Conservation (phyloP, 2,329 filamentous ascomycete species). For the Apiospora saccharicola region DNA sequence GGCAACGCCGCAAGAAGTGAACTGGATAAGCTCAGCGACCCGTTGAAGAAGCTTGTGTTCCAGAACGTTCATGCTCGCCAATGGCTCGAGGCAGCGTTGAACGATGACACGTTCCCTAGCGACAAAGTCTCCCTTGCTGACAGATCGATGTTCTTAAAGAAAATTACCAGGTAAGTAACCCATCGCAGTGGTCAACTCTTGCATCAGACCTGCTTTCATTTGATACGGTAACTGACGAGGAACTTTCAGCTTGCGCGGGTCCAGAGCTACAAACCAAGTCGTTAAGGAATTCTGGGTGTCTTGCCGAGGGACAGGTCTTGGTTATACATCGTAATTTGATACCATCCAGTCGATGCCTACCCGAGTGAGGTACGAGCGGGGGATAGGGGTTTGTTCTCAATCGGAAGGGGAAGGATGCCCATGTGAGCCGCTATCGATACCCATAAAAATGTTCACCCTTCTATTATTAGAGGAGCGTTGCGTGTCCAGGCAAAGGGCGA, state of each 20-base stretch:
- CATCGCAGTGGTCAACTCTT: background rate
- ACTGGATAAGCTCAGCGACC: conserved; percentile 74
- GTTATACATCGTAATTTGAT: conserved; percentile 60
- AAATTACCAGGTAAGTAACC: conserved; percentile 64
- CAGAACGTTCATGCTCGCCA: conserved; percentile 61
- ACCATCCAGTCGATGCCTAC: background rate
- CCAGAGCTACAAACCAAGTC: conserved; percentile 69
- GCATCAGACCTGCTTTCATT: background rate
- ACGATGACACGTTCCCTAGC: conserved; percentile 63
- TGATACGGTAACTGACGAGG: background rate
- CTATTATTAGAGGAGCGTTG: background rate
- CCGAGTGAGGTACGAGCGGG: background rate
- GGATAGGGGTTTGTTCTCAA: background rate
- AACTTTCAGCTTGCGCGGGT: conserved; percentile 64
- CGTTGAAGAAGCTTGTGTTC: conserved; percentile 72
- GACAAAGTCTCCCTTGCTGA: conserved; percentile 65
- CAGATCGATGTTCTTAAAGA: conserved; percentile 70
- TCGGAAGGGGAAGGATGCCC: background rate
- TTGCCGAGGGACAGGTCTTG: conserved; percentile 67
- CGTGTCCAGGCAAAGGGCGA: background rate
- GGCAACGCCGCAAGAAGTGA: conserved; percentile 76
- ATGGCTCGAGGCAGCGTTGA: conserved; percentile 70
- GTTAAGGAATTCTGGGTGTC: conserved; percentile 78
- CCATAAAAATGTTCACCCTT: background rate
- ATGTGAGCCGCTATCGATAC: background rate